Evolutionary conservation across 192 early-diverging fungal species (phyloP), one percentile per base, ranked within the genome.

Genomic region (Entomortierella chlamydospora): DNA sequence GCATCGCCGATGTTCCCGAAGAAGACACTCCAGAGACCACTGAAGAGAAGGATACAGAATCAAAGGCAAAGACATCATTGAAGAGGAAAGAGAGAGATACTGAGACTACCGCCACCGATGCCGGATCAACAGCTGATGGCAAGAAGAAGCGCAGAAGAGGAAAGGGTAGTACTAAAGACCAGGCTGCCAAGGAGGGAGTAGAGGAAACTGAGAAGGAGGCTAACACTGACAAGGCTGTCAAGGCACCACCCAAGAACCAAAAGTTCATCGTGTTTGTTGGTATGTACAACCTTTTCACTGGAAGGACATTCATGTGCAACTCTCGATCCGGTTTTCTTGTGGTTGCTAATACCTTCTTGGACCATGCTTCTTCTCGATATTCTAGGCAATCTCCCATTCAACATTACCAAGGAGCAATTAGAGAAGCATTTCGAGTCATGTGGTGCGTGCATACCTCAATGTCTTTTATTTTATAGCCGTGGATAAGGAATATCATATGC

Each of bases 301-400:
- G 59, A 54, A 43, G 33, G 42, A n/a, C 29, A 5, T 0, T 2
- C 23, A 18, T 13, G 22, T 23, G 41, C 23, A 58, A n/a, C 9
- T 30, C 10, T 37, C 34, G 10, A 37, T 37, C 10, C 34, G 34
- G 34, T 37, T n/a, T n/a, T 37, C 34, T 37, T 37, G 34, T 37
- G 34, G 34, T 10, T n/a, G n/a, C n/a, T n/a, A n/a, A n/a, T n/a
- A n/a, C n/a, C n/a, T 41, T 47, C 20, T 70, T 42, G 55, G 10
- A 25, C 31, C 34, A 22, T 26, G 18, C 28, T 58, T 50, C 30
- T 18, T 10, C 13, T 29, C 30, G 37, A 29, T 33, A 22, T 73
- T 26, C 17, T 71, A 88, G 86, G 86, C 42, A 91, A 91, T 56
- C 81, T 93, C 26, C 88, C 90, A 22, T 91, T 83, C 66, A 86